Conservation (phyloP, 2,329 filamentous ascomycete species). For the Biscogniauxia sp. region DNA sequence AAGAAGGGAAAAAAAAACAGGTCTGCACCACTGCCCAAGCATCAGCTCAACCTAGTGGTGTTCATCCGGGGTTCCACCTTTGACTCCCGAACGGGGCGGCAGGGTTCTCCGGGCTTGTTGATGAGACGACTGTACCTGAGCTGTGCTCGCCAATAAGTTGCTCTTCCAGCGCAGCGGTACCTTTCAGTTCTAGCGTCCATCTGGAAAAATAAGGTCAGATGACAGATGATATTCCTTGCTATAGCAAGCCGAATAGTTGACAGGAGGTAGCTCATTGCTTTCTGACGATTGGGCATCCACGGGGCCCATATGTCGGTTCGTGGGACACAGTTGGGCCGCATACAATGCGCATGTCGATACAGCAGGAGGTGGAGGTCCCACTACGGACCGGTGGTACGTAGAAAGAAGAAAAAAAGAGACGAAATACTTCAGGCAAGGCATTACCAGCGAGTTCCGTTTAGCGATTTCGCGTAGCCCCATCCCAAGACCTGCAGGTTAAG, state of each 20-base stretch:
- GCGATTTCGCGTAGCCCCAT: slow-evolving; percentile 10
- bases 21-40: slow-evolving; percentile 24
- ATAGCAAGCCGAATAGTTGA: slow-evolving; percentile 10
- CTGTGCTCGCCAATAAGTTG: slow-evolving; percentile 18
- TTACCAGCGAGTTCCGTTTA: neutral
- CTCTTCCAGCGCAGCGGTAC: slow-evolving; percentile 19
- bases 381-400: slow-evolving; percentile 10
- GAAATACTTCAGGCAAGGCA: neutral
- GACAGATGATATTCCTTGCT: slow-evolving; percentile 6
- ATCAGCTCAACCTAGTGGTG: slow-evolving; percentile 15
- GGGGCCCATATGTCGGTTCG: slow-evolving; percentile 26
- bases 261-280: slow-evolving; percentile 9
- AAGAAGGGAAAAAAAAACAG: neutral
- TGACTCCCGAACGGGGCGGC: slow-evolving; percentile 18
- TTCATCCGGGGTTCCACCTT: slow-evolving; percentile 20
- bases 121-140: neutral
- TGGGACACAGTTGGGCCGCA: slow-evolving; percentile 32
- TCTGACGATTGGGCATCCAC: slow-evolving; percentile 28
- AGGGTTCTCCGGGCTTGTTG: slow-evolving; percentile 8
- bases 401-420: slow-evolving; percentile 6
- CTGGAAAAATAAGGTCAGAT: slow-evolving; percentile 11
- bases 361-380: slow-evolving; percentile 14
- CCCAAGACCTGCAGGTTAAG: slow-evolving; percentile 22
- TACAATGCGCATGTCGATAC: slow-evolving; percentile 26
- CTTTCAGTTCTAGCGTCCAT: slow-evolving; percentile 13